These are phyloP conservation scores for Coccomyxa subellipsoidea DNA, from an alignment of 163 green algal genomes.

Conservation along the genomic window DNA sequence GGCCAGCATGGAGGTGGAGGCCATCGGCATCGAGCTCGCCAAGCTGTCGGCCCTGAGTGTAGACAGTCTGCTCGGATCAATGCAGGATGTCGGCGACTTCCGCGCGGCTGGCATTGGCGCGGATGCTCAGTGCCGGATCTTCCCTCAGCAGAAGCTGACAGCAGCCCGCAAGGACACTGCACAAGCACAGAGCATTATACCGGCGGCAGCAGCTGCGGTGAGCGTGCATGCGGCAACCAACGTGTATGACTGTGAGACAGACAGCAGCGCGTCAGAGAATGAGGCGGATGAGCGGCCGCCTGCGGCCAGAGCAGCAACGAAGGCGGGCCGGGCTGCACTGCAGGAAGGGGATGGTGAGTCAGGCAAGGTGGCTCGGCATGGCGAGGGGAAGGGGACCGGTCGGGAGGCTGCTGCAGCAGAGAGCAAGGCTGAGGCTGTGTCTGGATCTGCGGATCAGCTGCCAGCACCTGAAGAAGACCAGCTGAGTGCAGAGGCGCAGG, in stretches of 20 bases:
- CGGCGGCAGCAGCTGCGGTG: too few species aligned
- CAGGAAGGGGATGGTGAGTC: too few species aligned
- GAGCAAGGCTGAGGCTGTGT: too few species aligned
- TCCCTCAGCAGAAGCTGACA: background rate
- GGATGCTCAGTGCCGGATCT: background rate
- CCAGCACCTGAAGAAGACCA: background rate
- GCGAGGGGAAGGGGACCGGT: too few species aligned
- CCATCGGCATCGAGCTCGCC: too few species aligned
- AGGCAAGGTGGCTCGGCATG: too few species aligned
- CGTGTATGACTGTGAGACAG: background rate
- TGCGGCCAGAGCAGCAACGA: background rate
- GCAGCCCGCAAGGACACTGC: too few species aligned
- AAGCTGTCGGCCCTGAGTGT: too few species aligned
- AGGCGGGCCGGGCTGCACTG: background rate
- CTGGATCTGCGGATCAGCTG: background rate
- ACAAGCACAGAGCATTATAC: background rate
- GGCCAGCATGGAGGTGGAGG: background rate
- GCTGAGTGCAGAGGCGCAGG: background rate
- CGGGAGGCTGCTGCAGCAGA: too few species aligned
- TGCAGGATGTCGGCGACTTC: too few species aligned
- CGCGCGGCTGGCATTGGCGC: background rate
- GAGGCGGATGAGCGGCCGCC: background rate
- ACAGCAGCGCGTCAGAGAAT: background rate
- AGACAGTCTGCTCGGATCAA: too few species aligned
- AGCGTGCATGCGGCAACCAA: too few species aligned